A percentile compares a stretch with the other conserved stretches of the same genome.
Conservation (phyloP, 768 basidiomycete genomes). For the Amanita muscaria region DNA sequence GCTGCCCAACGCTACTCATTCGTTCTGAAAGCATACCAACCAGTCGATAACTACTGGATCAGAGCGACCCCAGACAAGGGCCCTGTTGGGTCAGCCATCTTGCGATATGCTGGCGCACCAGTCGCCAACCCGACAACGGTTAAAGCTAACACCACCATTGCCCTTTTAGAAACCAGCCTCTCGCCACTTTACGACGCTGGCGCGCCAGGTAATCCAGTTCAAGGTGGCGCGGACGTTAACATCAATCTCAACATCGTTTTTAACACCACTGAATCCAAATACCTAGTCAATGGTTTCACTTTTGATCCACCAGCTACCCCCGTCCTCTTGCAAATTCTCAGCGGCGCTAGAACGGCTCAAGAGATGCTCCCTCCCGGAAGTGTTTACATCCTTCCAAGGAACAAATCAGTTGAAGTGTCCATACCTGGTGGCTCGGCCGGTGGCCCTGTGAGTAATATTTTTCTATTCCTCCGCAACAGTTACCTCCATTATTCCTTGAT, state of each 20-base stretch:
- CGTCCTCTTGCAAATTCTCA: slow-evolving; percentile 50
- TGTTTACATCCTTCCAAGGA: slow-evolving; percentile 37
- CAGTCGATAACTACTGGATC: slow-evolving; percentile 37
- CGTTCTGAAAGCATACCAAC: slow-evolving; percentile 30
- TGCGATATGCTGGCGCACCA: slow-evolving; percentile 38
- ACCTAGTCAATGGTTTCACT: slow-evolving; percentile 22
- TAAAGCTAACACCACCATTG: not conserved
- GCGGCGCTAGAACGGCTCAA: slow-evolving; percentile 36
- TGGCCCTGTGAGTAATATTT: slow-evolving; percentile 2
- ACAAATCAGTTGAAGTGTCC: slow-evolving; percentile 26
- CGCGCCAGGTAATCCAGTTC: slow-evolving; percentile 14
- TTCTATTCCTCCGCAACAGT: too few species aligned
- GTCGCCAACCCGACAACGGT: slow-evolving; percentile 26
- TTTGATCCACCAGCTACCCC: slow-evolving; percentile 36
- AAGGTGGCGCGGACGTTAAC: slow-evolving; percentile 19
- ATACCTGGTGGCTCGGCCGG: slow-evolving; percentile 1
- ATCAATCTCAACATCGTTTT: slow-evolving; percentile 16
- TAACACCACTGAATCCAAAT: slow-evolving; percentile 11
- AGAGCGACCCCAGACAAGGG: slow-evolving; percentile 26
- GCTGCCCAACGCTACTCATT: slow-evolving; percentile 39
- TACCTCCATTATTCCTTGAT: not conserved
- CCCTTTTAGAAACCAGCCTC: slow-evolving; percentile 5
- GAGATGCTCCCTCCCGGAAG: slow-evolving; percentile 41
- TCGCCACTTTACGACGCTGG: slow-evolving; percentile 11
- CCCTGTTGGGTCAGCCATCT: slow-evolving; percentile 34